Evolutionary conservation across 2,329 filamentous ascomycete species (phyloP).

Genomic region (Claviceps maximensis): DNA sequence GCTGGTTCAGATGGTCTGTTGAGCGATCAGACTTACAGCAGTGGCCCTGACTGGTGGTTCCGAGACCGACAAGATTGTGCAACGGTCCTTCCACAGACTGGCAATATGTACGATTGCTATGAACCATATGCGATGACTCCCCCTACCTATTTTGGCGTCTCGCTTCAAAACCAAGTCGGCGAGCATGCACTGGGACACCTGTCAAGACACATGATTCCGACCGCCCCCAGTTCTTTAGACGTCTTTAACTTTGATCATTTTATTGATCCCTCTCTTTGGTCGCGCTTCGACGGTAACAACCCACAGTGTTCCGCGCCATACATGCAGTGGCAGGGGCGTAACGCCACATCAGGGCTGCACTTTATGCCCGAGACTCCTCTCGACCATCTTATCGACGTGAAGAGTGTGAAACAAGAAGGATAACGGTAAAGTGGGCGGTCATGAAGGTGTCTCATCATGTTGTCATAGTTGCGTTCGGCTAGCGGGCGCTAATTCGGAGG

Average conservation of each 20-base stretch:
- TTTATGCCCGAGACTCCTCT: neutral
- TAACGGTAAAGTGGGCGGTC: neutral
- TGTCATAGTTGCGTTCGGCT: neutral
- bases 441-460: neutral
- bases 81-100: neutral
- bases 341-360: neutral
- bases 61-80: neutral
- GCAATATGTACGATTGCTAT: neutral
- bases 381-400: neutral
- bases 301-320: neutral
- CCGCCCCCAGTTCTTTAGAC: neutral
- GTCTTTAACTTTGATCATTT: neutral
- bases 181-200: neutral
- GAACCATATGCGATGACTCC: neutral
- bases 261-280: conserved; percentile 6
- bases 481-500: neutral
- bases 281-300: neutral
- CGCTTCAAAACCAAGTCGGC: neutral
- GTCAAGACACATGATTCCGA: neutral
- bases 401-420: neutral
- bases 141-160: neutral
- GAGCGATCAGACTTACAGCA: neutral
- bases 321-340: conserved; percentile 1
- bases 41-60: conserved; percentile 1
- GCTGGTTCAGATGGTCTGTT: neutral